Evolutionary conservation across 495 filamentous ascomycete species (phyloP).

Genomic region (Pseudotulostoma volvatum): DNA sequence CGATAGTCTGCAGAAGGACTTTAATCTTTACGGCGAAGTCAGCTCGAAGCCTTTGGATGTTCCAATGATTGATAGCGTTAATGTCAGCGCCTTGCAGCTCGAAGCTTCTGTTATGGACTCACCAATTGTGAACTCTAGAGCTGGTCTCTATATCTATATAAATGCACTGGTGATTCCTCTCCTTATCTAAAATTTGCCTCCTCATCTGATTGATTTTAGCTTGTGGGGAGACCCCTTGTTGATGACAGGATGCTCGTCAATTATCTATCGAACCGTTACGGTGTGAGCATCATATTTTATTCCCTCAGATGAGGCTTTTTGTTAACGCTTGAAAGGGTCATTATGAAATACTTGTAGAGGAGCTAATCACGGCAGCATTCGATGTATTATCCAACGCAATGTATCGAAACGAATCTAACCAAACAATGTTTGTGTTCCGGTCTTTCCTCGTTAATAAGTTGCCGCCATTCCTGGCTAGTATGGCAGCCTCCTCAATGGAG

Average conservation of each 20-base stretch:
- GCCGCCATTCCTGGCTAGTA: conserved; percentile 54
- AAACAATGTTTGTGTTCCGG: conserved; percentile 61
- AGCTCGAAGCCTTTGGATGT: conserved; percentile 22
- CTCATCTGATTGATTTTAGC: conserved; percentile 34
- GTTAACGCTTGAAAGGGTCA: conserved; percentile 40
- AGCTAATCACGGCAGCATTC: conserved; percentile 75
- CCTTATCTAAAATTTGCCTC: not conserved
- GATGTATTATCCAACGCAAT: conserved; percentile 78
- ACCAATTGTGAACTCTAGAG: conserved; percentile 60
- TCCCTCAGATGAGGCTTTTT: conserved; percentile 1
- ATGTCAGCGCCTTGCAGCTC: conserved; percentile 32
- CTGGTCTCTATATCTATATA: conserved; percentile 82
- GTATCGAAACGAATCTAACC: conserved; percentile 55
- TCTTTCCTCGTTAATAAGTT: conserved; percentile 92
- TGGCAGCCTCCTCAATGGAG: conserved; percentile 43
- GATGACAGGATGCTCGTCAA: conserved; percentile 65
- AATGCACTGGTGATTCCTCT: conserved; percentile 54
- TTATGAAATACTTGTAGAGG: conserved; percentile 52
- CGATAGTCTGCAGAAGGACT: conserved; percentile 29
- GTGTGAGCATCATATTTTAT: conserved; percentile 25
- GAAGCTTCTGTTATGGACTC: conserved; percentile 45
- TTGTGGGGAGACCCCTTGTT: conserved; percentile 64
- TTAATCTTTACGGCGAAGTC: conserved; percentile 25
- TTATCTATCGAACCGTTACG: conserved; percentile 71
- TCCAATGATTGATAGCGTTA: conserved; percentile 22